A percentile compares a stretch with the other conserved stretches of the same genome.
phyloP scores from a whole-genome alignment of 352 stramenopile species.

The Globisporangium alternatum region DNA sequence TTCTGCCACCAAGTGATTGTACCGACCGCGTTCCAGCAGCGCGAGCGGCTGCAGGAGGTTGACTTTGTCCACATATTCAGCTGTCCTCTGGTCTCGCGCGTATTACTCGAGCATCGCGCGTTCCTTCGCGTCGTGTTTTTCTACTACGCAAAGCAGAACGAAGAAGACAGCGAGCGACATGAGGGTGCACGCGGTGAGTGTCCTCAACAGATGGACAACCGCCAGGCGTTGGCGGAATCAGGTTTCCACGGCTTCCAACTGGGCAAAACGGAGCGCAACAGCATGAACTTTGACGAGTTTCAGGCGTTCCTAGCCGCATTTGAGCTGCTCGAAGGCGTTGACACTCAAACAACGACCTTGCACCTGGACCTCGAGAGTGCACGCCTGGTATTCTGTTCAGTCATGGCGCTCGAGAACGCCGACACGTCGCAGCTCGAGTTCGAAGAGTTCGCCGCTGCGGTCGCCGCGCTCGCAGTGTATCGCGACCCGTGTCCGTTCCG shows the following conservation, averaged over 20 bases:
- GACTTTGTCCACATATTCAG: constrained; percentile 43
- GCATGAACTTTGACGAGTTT: constrained; percentile 52
- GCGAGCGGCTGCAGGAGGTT: constrained; percentile 16
- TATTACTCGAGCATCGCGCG: constrained; percentile 50
- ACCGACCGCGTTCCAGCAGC: constrained; percentile 15
- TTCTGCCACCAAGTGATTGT: constrained; percentile 45
- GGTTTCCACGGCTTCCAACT: constrained; percentile 30
- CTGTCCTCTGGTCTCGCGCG: constrained; percentile 37
- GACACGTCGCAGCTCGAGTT: constrained; percentile 57
- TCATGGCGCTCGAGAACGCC: constrained; percentile 53
- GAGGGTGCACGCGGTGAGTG: neutral
- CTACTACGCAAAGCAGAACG: constrained; percentile 46
- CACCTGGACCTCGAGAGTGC: constrained; percentile 10
- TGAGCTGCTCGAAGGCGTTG: constrained; percentile 16
- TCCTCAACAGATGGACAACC: neutral
- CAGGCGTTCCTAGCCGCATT: constrained; percentile 35
- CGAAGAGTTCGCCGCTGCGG: constrained; percentile 49
- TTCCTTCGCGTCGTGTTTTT: constrained; percentile 59
- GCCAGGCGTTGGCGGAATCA: neutral
- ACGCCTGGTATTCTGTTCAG: constrained; percentile 37
- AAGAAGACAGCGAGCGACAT: constrained; percentile 18
- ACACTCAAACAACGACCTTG: neutral
- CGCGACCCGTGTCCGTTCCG: constrained; percentile 46
- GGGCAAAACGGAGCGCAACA: constrained; percentile 50
- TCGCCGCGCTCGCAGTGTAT: constrained; percentile 44